Conservation (phyloP, 139 green algal genomes). For the Chlorella ohadii region DNA sequence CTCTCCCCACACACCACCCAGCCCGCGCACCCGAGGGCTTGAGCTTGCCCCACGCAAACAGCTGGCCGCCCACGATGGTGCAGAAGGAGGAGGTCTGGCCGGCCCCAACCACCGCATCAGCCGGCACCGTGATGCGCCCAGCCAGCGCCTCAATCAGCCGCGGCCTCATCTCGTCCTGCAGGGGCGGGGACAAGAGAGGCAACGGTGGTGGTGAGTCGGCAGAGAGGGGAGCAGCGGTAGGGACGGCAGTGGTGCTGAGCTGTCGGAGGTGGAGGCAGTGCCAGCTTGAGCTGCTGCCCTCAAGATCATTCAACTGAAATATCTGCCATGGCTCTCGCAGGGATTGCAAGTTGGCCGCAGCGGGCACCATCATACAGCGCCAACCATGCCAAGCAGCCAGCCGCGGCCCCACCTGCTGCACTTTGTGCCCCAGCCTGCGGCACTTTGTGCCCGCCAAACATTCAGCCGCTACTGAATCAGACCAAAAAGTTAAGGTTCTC, state of each 20-base stretch:
- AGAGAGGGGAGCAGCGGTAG: too few relatives aligned
- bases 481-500: too few relatives aligned
- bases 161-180: slow-evolving; percentile 83
- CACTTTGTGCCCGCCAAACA: slow-evolving; percentile 91
- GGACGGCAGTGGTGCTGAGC: too few relatives aligned
- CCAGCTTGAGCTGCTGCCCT: too few relatives aligned
- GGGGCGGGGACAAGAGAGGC: neutral
- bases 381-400: neutral
- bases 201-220: too few relatives aligned
- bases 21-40: slow-evolving; percentile 66
- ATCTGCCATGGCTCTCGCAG: too few relatives aligned
- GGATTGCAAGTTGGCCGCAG: too few relatives aligned
- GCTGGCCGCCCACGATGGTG: slow-evolving; percentile 74
- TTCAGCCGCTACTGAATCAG: too few relatives aligned
- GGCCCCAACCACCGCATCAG: slow-evolving; percentile 48
- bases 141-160: slow-evolving; percentile 76
- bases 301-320: too few relatives aligned
- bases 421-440: slow-evolving; percentile 49
- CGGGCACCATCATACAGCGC: too few relatives aligned
- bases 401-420: neutral
- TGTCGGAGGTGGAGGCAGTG: too few relatives aligned
- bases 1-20: too few relatives aligned
- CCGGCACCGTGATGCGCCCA: slow-evolving; percentile 54
- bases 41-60: slow-evolving; percentile 94
- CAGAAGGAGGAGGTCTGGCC: slow-evolving; percentile 74